Conservation (phyloP, 23 red algal species). For the Gracilaria caudata region DNA sequence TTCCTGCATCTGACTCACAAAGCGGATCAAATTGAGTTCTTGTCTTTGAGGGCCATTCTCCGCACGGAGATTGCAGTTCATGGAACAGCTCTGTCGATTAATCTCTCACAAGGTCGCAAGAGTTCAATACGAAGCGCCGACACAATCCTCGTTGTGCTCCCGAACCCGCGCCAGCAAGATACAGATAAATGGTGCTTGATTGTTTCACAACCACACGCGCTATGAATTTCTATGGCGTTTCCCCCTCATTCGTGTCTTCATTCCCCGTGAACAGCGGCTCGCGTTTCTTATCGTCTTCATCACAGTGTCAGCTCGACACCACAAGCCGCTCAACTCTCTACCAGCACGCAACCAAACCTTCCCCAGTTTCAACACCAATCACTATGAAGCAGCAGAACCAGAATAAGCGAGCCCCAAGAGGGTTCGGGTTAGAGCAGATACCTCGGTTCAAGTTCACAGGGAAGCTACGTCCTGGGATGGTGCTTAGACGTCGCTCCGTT, state of each 20-base stretch:
- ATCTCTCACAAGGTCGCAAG: too few relatives aligned
- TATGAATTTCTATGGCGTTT: not conserved
- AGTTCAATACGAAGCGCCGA: too few relatives aligned
- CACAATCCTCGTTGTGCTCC: too few relatives aligned
- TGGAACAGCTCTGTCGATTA: too few relatives aligned
- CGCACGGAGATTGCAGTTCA: too few relatives aligned
- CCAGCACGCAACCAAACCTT: not conserved
- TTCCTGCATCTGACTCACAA: too few relatives aligned
- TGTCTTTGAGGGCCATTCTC: too few relatives aligned
- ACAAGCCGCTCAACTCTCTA: not conserved
- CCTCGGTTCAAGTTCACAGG: slow-evolving; percentile 18
- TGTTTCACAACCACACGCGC: not conserved
- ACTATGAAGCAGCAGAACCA: not conserved
- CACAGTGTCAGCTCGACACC: not conserved
- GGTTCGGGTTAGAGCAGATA: not conserved
- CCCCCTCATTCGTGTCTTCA: slow-evolving; percentile 10
- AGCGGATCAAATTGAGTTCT: too few relatives aligned
- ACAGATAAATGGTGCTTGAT: not conserved
- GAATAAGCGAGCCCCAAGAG: not conserved
- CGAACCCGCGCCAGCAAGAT: not conserved
- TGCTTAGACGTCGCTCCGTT: not conserved
- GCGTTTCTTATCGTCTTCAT: not conserved
- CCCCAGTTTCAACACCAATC: not conserved
- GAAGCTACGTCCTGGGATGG: slow-evolving; percentile 13
- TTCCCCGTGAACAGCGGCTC: not conserved